Percentiles rank a stretch among this genome's conserved stretches.
Evolutionary conservation across 1,284 basidiomycete species (phyloP).

Genomic region (Apiotrichum veenhuisii): DNA sequence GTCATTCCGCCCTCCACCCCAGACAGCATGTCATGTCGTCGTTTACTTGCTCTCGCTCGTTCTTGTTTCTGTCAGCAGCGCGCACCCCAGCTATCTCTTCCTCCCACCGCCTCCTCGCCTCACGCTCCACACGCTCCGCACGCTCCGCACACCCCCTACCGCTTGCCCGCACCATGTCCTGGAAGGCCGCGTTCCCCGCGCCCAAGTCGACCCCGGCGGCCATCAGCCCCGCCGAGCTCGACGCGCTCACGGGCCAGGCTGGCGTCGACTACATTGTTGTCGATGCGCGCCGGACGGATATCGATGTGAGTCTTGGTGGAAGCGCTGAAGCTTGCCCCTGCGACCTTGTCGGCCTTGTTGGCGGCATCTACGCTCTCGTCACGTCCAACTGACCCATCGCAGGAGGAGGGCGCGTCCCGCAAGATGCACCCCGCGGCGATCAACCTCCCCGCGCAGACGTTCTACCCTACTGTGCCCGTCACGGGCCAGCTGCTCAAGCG

Average conservation of each 20-base stretch:
- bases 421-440: conserved; percentile 30
- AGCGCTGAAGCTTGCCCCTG: too few relatives aligned
- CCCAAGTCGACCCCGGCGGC: conserved; percentile 13
- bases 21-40: too few relatives aligned
- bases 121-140: background rate
- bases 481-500: conserved; percentile 17
- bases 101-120: background rate
- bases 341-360: too few relatives aligned
- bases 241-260: conserved; percentile 1
- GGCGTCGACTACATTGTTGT: conserved; percentile 30
- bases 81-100: too few relatives aligned
- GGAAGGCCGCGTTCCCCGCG: conserved; percentile 21
- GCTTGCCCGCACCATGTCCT: conserved; percentile 10
- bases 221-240: conserved; percentile 24
- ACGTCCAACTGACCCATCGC: background rate
- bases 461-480: conserved; percentile 28
- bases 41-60: too few relatives aligned
- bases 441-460: conserved; percentile 39
- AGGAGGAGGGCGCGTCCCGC: conserved; percentile 19
- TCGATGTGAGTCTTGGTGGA: conserved; percentile 19
- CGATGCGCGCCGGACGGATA: conserved; percentile 31
- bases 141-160: background rate
- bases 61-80: too few relatives aligned
- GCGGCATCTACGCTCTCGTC: too few relatives aligned
- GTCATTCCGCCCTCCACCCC: too few relatives aligned